Evolutionary conservation across 2,329 filamentous ascomycete species (phyloP), one percentile per base, ranked within the genome.

Genomic region (Fusarium caatingaense): DNA sequence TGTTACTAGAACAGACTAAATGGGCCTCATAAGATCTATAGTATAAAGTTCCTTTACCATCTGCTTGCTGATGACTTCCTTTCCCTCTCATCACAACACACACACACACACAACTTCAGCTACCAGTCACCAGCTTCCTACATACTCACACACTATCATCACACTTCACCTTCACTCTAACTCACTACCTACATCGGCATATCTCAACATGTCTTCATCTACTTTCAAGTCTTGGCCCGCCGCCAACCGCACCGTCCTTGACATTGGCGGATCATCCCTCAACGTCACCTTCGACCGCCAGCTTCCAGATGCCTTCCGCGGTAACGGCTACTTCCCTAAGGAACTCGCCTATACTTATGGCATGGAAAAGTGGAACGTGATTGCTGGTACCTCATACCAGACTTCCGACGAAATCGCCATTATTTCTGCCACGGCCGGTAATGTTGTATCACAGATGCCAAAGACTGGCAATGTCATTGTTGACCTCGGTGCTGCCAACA

Each of bases 401-500:
- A 75, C 74, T 0, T 47, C 59, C 0, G 55, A 72, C 3, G 73
- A 76, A 3, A 30, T 72, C 0, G 1, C 16, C 0, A 73, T 76
- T 20, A 76, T 76, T 37, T 6, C 71, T 12, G 20, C 51, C 5
- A 75, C 73, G 1, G 62, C 58, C 6, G 32, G n/a, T 6, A 40
- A 59, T 0, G 54, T 76, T 2, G 73, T 72, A 2, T n/a, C 15
- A 0, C 15, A 64, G 3, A 48, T 75, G 13, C 69, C 73, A 1
- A 32, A 37, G 11, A 34, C 28, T 0, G 48, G 46, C 3, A 69
- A 66, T 0, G 28, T 21, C 4, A 73, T 75, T 20, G 11, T 74
- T 11, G 63, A 76, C 16, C 50, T 74, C 2, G 72, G 73, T 1
- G 71, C 71, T 0, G 68, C 70, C 1, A 67, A 74, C 45, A 74